Conservation (phyloP, 345 rosid species). For the Boechera stricta region DNA sequence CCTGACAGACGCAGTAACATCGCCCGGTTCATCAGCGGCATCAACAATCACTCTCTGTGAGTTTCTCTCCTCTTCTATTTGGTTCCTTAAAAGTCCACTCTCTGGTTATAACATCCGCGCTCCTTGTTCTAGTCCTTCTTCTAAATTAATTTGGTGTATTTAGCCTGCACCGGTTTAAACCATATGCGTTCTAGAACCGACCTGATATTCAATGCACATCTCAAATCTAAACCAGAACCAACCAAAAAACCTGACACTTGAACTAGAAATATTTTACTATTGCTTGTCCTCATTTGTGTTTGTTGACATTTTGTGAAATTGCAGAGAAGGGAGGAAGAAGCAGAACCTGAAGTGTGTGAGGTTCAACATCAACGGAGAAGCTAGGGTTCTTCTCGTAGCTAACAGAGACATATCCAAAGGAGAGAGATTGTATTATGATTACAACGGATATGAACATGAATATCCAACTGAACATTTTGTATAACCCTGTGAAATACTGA, state of each 20-base stretch:
- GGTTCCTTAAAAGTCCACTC: neutral
- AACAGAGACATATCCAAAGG: conserved; percentile 81
- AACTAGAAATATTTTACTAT: conserved; percentile 2
- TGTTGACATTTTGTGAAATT: conserved; percentile 26
- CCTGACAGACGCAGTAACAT: conserved; percentile 82
- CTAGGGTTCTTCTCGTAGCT: conserved; percentile 84
- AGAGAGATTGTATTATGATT: conserved; percentile 91
- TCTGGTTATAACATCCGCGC: too few relatives aligned
- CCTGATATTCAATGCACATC: neutral
- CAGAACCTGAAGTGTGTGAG: conserved; percentile 96
- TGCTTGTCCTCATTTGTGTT: conserved; percentile 1
- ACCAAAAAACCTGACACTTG: neutral
- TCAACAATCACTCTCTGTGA: conserved; percentile 89
- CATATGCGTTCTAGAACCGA: too few relatives aligned
- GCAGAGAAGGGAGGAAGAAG: conserved; percentile 95
- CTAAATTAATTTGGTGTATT: neutral
- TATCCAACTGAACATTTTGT: conserved; percentile 97
- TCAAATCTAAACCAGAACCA: neutral
- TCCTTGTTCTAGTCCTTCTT: neutral
- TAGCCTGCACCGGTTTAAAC: neutral
- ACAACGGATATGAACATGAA: conserved; percentile 87
- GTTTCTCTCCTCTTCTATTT: conserved; percentile 42
- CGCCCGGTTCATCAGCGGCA: conserved; percentile 91
- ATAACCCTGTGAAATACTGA: conserved; percentile 35
- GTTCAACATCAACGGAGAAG: conserved; percentile 75